Base-by-base conservation (phyloP, 495 filamentous ascomycete species). In the Daldinia bambusicola region DNA sequence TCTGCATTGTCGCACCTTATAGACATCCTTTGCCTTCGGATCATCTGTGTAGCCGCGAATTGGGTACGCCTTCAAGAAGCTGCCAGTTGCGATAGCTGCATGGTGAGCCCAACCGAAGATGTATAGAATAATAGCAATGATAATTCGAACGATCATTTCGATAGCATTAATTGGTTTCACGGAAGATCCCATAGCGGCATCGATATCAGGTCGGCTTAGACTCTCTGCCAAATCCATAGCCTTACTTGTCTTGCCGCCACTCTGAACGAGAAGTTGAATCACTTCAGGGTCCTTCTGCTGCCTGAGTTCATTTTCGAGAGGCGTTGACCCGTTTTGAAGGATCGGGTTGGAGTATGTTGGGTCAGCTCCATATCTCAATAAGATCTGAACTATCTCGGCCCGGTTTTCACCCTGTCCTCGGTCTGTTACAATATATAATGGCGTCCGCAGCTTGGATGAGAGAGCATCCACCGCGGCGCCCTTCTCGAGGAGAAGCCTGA, bases 401-500 rank as follows among this genome's bases (percentile, higher is more conserved):
- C 69, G 50, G 18, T 61, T 68, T 2, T 58, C 50, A 8, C 64
- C 64, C 14, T 37, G 40, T 2, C 40, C 40, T 52, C 70, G 60
- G 12, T 48, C n/a, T 0, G 64, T 72, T 16, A 43, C 22, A 14
- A 72, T 56, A 58, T 63, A 71, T 2, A 71, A 16, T 2, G 69
- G 58, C 0, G 69, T 67, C 0, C 63, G 69, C 2, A 2, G 38
- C 43, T 51, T 34, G 0, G 59, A 55, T 26, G 64, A 72, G 32
- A 36, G 30, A 3, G 55, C 61, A 51, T 72, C 70, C 8, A 68
- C 64, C n/a, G 30, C 0, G 30, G 70, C 70, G 7, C 61, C 64
- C 5, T 61, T 64, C 8, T 68, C 61, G 14, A 72, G 70, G 51
- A 72, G 70, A 16, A 72, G 60, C 41, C 20, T 59, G 40, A 77